Percentiles rank a stretch among this genome's conserved stretches.
Evolutionary conservation across 768 basidiomycete species (phyloP).

Genomic region (Agrocybe praecox): DNA sequence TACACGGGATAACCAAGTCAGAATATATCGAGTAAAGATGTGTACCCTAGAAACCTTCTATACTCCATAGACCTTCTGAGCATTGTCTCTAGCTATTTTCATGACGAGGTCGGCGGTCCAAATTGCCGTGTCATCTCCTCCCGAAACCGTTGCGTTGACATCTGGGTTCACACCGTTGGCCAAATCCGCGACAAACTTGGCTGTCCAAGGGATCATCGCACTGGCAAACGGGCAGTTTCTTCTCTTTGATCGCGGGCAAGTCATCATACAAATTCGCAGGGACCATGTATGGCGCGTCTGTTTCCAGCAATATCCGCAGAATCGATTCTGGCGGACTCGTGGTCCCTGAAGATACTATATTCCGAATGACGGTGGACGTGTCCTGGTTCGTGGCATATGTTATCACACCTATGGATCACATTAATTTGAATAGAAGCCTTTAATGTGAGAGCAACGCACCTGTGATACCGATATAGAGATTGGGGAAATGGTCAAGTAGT

Average conservation of each 20-base stretch:
- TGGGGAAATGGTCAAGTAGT: constrained; percentile 76
- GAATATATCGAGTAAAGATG: not conserved
- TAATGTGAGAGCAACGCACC: constrained; percentile 33
- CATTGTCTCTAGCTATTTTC: constrained; percentile 65
- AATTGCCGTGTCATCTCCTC: not conserved
- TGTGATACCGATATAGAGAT: constrained; percentile 84
- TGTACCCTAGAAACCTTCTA: too few species aligned
- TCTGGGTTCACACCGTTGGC: constrained; percentile 21
- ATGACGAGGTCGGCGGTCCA: constrained; percentile 64
- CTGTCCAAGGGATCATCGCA: constrained; percentile 87
- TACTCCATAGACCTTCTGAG: constrained; percentile 60
- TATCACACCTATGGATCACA: constrained; percentile 61
- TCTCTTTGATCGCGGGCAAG: constrained; percentile 54
- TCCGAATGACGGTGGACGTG: constrained; percentile 67
- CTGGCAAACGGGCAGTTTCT: constrained; percentile 70
- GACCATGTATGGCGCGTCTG: constrained; percentile 88
- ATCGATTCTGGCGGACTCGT: not conserved
- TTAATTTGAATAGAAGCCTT: not conserved
- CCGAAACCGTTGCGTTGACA: not conserved
- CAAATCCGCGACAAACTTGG: constrained; percentile 65
- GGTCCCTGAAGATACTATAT: constrained; percentile 35
- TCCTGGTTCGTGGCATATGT: constrained; percentile 77
- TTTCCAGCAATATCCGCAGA: constrained; percentile 70
- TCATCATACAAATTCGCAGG: constrained; percentile 72
- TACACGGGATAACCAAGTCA: too few species aligned